These are phyloP conservation scores for Uncinocarpus reesii DNA, from an alignment of 2,329 filamentous ascomycete genomes.

Conservation along the genomic window DNA sequence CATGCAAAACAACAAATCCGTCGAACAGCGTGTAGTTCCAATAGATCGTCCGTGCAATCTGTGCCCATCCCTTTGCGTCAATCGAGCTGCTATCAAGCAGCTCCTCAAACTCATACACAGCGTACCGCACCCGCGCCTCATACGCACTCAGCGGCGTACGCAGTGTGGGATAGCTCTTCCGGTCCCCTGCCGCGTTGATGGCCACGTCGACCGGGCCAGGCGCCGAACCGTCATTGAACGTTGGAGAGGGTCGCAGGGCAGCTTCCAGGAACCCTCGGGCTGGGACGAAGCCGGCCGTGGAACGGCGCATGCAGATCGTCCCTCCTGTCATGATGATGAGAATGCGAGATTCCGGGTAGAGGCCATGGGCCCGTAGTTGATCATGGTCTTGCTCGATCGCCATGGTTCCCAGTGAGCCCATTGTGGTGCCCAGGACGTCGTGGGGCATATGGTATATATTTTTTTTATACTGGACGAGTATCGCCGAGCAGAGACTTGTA, in stretches of 20 bases:
- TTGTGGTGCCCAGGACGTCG: background rate
- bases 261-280: constrained; percentile 69
- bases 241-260: constrained; percentile 69
- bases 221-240: constrained; percentile 69
- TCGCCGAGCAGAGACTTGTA: no score
- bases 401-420: background rate
- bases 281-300: constrained; percentile 68
- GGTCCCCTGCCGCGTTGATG: constrained; percentile 40
- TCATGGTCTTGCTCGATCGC: constrained; percentile 3
- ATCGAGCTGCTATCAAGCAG: constrained; percentile 85
- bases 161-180: constrained; percentile 53
- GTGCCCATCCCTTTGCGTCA: constrained; percentile 72
- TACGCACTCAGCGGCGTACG: constrained; percentile 73
- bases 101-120: constrained; percentile 71
- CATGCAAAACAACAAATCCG: constrained; percentile 82
- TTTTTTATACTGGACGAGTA: no score
- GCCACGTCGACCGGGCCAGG: constrained; percentile 47
- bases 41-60: constrained; percentile 68
- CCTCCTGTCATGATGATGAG: constrained; percentile 79
- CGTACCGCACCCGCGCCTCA: constrained; percentile 69
- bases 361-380: constrained; percentile 7
- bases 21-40: constrained; percentile 84
- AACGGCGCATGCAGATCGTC: constrained; percentile 80
- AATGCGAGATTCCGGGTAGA: constrained; percentile 59
- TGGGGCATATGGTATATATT: background rate